Conservation (phyloP, 805 yeast genomes). For the Vanderwaltozyma tropicalis region DNA sequence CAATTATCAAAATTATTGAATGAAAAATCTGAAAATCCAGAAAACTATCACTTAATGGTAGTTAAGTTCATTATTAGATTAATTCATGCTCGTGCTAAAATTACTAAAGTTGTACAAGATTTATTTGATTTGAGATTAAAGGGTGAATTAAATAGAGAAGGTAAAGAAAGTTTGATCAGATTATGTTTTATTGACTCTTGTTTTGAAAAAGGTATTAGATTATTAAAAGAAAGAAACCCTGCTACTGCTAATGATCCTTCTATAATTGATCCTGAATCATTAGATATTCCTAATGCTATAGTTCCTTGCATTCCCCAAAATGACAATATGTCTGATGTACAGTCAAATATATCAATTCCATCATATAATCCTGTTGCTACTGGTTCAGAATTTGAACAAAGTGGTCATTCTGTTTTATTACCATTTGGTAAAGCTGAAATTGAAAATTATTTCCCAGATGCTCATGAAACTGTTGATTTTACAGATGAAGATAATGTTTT, state of each 20-base stretch:
- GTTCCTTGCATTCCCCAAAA: neutral
- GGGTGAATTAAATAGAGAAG: slow-evolving; percentile 51
- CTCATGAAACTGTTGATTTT: slow-evolving; percentile 25
- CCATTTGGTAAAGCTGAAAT: slow-evolving; percentile 30
- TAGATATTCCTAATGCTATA: neutral
- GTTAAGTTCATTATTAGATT: slow-evolving; percentile 32
- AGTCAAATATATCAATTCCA: neutral
- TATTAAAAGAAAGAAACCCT: slow-evolving; percentile 24
- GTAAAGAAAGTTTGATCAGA: slow-evolving; percentile 68
- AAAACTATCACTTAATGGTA: slow-evolving; percentile 21
- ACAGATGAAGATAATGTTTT: slow-evolving; percentile 4
- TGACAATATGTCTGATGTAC: neutral
- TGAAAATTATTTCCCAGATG: slow-evolving; percentile 19
- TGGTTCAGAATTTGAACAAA: slow-evolving; percentile 19
- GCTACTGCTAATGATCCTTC: neutral
- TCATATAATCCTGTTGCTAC: slow-evolving; percentile 10
- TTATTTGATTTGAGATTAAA: slow-evolving; percentile 48
- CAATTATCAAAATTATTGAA: slow-evolving; percentile 34
- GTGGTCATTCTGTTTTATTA: slow-evolving; percentile 26
- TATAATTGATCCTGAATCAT: neutral
- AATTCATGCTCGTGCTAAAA: slow-evolving; percentile 27
- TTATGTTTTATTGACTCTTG: slow-evolving; percentile 64
- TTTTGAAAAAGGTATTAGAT: slow-evolving; percentile 42
- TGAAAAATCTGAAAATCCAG: slow-evolving; percentile 22
- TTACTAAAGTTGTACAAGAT: slow-evolving; percentile 44